These are phyloP conservation scores for Lentinula detonsa DNA, from an alignment of 768 basidiomycete genomes.

Conservation along the genomic window DNA sequence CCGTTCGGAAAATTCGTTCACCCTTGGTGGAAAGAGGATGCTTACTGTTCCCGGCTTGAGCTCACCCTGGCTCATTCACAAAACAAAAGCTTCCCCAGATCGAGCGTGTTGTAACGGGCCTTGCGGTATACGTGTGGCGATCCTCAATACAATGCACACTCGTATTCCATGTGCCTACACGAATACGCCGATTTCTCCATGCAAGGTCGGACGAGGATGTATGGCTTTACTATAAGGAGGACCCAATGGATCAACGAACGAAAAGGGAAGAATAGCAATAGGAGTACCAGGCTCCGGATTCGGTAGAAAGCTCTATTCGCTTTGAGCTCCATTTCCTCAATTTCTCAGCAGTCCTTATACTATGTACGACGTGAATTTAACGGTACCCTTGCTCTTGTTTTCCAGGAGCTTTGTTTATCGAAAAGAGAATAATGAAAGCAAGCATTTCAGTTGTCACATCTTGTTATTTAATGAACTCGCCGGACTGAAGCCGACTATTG, in stretches of 20 bases:
- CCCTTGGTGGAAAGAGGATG: too few relatives aligned
- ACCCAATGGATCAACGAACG: not conserved
- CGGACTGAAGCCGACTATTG: not conserved
- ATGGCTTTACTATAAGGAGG: not conserved
- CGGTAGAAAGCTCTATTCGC: not conserved
- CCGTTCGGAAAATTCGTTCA: not conserved
- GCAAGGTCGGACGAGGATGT: not conserved
- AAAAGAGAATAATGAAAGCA: not conserved
- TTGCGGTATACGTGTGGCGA: not conserved
- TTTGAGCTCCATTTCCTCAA: not conserved
- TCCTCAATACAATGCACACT: not conserved
- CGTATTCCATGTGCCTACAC: not conserved
- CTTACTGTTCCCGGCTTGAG: too few relatives aligned
- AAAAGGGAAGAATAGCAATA: not conserved
- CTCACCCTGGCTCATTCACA: not conserved
- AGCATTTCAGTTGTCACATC: not conserved
- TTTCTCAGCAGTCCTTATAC: not conserved
- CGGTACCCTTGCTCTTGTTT: not conserved
- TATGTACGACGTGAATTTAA: too few relatives aligned
- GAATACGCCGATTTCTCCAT: not conserved
- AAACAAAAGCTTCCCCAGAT: not conserved
- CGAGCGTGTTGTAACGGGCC: not conserved
- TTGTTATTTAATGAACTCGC: not conserved
- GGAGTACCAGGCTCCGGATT: not conserved
- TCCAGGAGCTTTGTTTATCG: not conserved